Conservation (phyloP, 805 yeast genomes). For the Debaryomyces hansenii region DNA sequence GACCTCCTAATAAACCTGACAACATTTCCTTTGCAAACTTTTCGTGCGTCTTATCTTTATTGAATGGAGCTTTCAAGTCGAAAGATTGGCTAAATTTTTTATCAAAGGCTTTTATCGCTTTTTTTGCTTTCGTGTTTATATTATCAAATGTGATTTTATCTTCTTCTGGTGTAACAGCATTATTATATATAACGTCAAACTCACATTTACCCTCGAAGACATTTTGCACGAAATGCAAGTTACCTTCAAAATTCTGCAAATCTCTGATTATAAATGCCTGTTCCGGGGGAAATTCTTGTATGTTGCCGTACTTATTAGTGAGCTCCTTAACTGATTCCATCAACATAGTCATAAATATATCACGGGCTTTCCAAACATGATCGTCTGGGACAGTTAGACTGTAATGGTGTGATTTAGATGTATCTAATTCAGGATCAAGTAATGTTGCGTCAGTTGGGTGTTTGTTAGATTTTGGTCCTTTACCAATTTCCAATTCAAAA, state of each 20-base stretch:
- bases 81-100: slow-evolving; percentile 52
- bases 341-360: slow-evolving; percentile 66
- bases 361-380: slow-evolving; percentile 75
- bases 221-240: slow-evolving; percentile 77
- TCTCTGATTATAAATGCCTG: slow-evolving; percentile 60
- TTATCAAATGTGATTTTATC: slow-evolving; percentile 39
- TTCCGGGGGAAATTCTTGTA: slow-evolving; percentile 41
- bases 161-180: slow-evolving; percentile 35
- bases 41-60: slow-evolving; percentile 36
- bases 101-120: slow-evolving; percentile 42
- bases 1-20: slow-evolving; percentile 85
- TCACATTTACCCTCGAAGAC: slow-evolving; percentile 72
- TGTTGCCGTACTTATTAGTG: slow-evolving; percentile 22
- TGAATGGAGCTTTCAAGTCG: slow-evolving; percentile 56
- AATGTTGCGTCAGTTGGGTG: slow-evolving; percentile 35
- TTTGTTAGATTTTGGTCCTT: slow-evolving; percentile 48
- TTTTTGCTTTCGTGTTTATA: slow-evolving; percentile 34
- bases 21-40: slow-evolving; percentile 74
- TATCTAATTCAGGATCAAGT: slow-evolving; percentile 49
- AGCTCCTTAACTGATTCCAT: slow-evolving; percentile 65
- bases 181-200: slow-evolving; percentile 66
- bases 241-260: slow-evolving; percentile 63
- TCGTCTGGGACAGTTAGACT: slow-evolving; percentile 72
- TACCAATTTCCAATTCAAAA: slow-evolving; percentile 61
- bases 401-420: slow-evolving; percentile 60